Evolutionary conservation across 352 stramenopile genomes (phyloP).

Genomic region (Globisporangium echinulatum): DNA sequence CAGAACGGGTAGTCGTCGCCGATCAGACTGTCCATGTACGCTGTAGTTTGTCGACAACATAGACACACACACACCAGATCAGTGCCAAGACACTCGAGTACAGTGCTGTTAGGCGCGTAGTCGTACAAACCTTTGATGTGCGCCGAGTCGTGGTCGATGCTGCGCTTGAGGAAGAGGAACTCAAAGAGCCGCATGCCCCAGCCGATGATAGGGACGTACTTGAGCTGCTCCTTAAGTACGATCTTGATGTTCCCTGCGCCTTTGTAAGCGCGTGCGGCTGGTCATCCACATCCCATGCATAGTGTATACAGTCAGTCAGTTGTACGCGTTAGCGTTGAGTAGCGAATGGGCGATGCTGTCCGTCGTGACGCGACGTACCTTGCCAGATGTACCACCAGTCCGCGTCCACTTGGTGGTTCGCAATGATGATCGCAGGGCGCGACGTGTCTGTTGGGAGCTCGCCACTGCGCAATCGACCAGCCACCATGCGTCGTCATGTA

Average conservation of each 20-base stretch:
- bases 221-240: constrained; percentile 88
- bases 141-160: constrained; percentile 64
- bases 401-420: constrained; percentile 89
- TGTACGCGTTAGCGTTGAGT: too few species aligned
- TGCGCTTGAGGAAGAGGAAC: constrained; percentile 86
- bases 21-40: constrained; percentile 76
- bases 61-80: too few species aligned
- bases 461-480: constrained; percentile 20
- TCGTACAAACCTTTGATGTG: constrained; percentile 46
- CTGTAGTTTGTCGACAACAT: constrained; percentile 6
- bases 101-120: too few species aligned
- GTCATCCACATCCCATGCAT: too few species aligned
- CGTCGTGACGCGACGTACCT: constrained; percentile 9
- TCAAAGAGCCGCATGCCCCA: constrained; percentile 89
- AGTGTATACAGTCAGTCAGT: too few species aligned
- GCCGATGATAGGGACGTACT: constrained; percentile 83
- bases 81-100: too few species aligned
- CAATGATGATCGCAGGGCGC: constrained; percentile 83
- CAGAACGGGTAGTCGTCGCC: constrained; percentile 82
- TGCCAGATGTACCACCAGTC: constrained; percentile 94
- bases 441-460: constrained; percentile 69
- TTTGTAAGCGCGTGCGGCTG: constrained; percentile 47
- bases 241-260: constrained; percentile 87
- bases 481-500: too few species aligned
- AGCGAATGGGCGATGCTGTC: too few species aligned